Evolutionary conservation across 441 rosid genomes (phyloP).

Genomic region (Eutrema salsugineum): DNA sequence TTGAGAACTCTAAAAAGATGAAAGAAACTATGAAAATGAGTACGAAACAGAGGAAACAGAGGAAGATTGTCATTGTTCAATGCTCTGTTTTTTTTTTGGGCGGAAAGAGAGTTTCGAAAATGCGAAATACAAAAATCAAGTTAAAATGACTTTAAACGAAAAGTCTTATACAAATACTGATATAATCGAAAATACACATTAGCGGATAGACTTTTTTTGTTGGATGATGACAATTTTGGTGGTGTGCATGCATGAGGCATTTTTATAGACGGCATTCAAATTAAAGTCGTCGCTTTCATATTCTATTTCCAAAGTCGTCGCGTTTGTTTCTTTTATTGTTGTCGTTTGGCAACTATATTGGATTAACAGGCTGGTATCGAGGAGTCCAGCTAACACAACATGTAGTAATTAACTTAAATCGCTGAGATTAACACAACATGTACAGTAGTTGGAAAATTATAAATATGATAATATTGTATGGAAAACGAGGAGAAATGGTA

Average conservation of each 20-base stretch:
- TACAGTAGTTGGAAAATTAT: too few species aligned
- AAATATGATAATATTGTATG: too few species aligned
- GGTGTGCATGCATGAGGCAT: not conserved
- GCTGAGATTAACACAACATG: not conserved
- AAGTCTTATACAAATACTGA: not conserved
- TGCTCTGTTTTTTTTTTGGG: not conserved
- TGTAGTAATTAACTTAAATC: not conserved
- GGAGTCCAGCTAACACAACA: not conserved
- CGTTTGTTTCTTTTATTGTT: too few species aligned
- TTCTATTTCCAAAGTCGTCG: too few species aligned
- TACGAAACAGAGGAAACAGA: not conserved
- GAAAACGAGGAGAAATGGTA: too few species aligned
- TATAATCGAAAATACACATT: not conserved
- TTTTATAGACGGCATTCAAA: not conserved
- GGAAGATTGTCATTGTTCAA: not conserved
- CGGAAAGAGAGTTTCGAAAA: not conserved
- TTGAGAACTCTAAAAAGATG: too few species aligned
- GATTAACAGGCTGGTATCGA: too few species aligned
- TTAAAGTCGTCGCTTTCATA: not conserved
- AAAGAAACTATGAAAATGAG: not conserved
- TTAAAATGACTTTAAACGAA: not conserved
- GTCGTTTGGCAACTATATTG: too few species aligned
- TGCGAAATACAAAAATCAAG: not conserved
- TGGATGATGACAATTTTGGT: not conserved
- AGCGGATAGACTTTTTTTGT: not conserved